A percentile compares a stretch with the other conserved stretches of the same genome.
Evolutionary conservation across 345 rosid genomes (phyloP).

Genomic region (Lepidium didymum): DNA sequence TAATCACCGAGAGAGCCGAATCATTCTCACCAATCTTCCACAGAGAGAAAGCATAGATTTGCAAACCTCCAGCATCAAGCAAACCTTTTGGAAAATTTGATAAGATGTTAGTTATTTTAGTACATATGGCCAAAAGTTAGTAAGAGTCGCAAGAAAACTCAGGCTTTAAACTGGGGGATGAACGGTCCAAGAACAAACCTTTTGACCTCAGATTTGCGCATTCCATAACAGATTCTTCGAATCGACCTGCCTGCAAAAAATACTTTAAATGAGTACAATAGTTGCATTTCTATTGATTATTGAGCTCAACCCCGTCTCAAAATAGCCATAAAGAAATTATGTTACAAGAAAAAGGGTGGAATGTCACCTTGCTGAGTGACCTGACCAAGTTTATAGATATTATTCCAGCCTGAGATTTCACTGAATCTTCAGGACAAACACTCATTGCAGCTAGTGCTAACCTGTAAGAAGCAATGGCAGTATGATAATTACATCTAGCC

Average conservation of each 20-base stretch:
- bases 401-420: slow-evolving; percentile 45
- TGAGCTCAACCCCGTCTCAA: not conserved
- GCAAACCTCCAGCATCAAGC: slow-evolving; percentile 67
- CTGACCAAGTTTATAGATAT: slow-evolving; percentile 76
- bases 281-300: slow-evolving; percentile 34
- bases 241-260: slow-evolving; percentile 20
- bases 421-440: slow-evolving; percentile 28
- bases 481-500: slow-evolving; percentile 55
- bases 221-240: slow-evolving; percentile 55
- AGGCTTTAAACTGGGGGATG: not conserved
- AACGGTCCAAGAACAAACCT: slow-evolving; percentile 37
- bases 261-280: not conserved
- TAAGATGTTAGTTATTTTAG: not conserved
- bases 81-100: slow-evolving; percentile 38
- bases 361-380: slow-evolving; percentile 62
- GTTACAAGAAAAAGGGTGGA: not conserved
- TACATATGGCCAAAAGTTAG: not conserved
- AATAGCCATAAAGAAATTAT: not conserved
- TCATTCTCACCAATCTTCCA: slow-evolving; percentile 77
- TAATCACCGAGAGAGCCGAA: slow-evolving; percentile 51
- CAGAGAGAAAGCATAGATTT: slow-evolving; percentile 73
- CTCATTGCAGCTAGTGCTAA: slow-evolving; percentile 49
- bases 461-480: slow-evolving; percentile 63
- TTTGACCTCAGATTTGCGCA: slow-evolving; percentile 53
- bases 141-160: not conserved